Evolutionary conservation across 441 rosid genomes (phyloP), one percentile per base, ranked within the genome.

Genomic region (Kokia cookei): DNA sequence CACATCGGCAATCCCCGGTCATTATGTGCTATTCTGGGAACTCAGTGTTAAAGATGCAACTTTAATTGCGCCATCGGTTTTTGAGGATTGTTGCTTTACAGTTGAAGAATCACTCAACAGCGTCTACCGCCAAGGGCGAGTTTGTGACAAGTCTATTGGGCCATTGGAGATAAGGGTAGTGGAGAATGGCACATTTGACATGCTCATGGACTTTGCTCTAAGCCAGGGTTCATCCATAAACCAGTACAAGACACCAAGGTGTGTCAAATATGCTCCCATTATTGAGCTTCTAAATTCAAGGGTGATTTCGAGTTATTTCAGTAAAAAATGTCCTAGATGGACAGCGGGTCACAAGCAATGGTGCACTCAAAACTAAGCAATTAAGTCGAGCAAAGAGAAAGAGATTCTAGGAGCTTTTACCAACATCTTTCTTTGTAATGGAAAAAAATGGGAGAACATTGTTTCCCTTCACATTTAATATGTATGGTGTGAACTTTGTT

Each of bases 21-120:
- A 78, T 73, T 87, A 89, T 48, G 93, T 87, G 67, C 65, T 89
- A 4, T 87, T 74, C 60, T 89, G 90, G 92, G 92, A 88, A 73
- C 76, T 86, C 12, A 80, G 69, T 59, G 78, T 72, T 1, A 75
- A 76, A 14, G 85, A 84, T 48, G 74, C 82, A 26, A 86, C 79
- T 63, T 76, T 78, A 54, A 82, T 87, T 68, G 89, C 88, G 10
- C 82, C 89, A 5, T 86, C 93, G 2, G 82, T 87, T 2, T 82
- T 82, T 13, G 90, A 89, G 81, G 89, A 86, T 35, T 89, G 91
- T 61, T 88, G 92, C 77, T 77, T 86, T 15, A 71, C 85, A 6
- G 73, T 87, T 17, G 93, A 89, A 66, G 93, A 89, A 76, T 89
- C 93, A n/a, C 84, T 86, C 0, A 87, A 89, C 78, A 89, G 91